Base-by-base conservation (phyloP, 2,329 filamentous ascomycete species). In the Exophiala alcalophila region DNA sequence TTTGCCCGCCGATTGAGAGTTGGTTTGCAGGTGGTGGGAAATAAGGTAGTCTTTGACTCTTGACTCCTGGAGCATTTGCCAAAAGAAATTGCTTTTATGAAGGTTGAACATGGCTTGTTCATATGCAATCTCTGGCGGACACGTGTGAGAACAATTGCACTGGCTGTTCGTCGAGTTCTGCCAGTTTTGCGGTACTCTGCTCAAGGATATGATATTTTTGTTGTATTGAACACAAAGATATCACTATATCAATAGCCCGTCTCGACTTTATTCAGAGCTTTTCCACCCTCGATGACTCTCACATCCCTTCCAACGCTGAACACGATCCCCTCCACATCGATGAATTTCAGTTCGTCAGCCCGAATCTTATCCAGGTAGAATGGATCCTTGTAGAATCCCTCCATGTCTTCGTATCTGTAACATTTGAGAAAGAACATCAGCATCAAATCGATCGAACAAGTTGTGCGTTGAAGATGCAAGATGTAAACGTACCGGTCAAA, bases 301-400 rank as follows among this genome's bases (percentile, higher is more conserved):
- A 47, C 5, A 15, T 42, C 38, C n/a, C 20, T 47, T 7, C 39
- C 44, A 3, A 43, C 19, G 19, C 32, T 42, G 23, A 42, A 43
- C 8, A 47, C 33, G 14, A 42, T 42, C n/a, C 43, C 43, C 15
- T 43, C 38, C 12, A 47, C 16, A 12, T 47, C 44, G n/a, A 47
- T 43, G 27, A 43, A 43, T 16, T 23, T 38, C 25, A 26, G 20
- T 23, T 47, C 44, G 20, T 47, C 44, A 6, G 44, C 12, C 4
- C 33, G 38, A 23, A 47, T 38, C 6, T 42, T 29, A 9, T 47
- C 38, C 9, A 47, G n/a, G 23, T 47, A 42, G 6, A 30, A 19
- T 3, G 16, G 38, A 19, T 47, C 44, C 21, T 38, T 38, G 44
- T 47, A 47, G 8, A 25, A 18, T 4, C 23, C 28, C 14, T 42